Evolutionary conservation across 176 grass and related monocot species (phyloP).

Genomic region (Alloteropsis semialata): DNA sequence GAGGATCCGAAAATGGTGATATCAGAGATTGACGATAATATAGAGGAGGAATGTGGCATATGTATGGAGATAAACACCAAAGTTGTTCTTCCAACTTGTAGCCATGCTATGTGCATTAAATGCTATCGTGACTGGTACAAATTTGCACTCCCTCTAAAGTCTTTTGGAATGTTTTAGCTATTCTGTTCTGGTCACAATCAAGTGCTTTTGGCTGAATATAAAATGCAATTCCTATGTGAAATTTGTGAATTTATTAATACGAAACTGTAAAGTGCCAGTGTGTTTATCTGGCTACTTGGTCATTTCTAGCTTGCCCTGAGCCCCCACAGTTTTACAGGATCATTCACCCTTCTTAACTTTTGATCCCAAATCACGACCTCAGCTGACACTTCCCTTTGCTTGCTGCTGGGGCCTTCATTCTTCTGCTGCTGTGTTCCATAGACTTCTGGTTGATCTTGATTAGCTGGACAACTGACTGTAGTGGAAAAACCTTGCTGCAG

Average conservation of each 20-base stretch:
- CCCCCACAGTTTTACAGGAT: background rate
- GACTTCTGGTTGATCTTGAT: background rate
- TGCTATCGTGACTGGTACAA: constrained; percentile 90
- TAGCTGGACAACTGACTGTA: constrained; percentile 1
- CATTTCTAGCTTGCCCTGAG: background rate
- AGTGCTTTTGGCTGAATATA: background rate
- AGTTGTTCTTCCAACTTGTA: constrained; percentile 86
- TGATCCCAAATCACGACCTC: background rate
- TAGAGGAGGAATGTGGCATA: constrained; percentile 96
- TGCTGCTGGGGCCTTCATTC: background rate
- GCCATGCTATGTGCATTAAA: constrained; percentile 88
- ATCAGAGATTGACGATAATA: constrained; percentile 80
- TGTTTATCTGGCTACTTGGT: constrained; percentile 1
- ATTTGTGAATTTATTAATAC: background rate
- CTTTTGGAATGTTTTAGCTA: background rate
- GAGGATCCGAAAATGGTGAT: constrained; percentile 52
- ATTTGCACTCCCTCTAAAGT: constrained; percentile 12
- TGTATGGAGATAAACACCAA: constrained; percentile 84
- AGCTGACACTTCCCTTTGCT: background rate
- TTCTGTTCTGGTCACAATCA: background rate
- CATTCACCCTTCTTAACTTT: background rate
- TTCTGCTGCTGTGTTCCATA: background rate
- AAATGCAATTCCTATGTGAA: background rate
- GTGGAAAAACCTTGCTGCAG: background rate
- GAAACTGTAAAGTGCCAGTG: background rate